These are phyloP conservation scores for Hirschioporus abietinus DNA, from an alignment of 768 basidiomycete species.

Conservation along the genomic window DNA sequence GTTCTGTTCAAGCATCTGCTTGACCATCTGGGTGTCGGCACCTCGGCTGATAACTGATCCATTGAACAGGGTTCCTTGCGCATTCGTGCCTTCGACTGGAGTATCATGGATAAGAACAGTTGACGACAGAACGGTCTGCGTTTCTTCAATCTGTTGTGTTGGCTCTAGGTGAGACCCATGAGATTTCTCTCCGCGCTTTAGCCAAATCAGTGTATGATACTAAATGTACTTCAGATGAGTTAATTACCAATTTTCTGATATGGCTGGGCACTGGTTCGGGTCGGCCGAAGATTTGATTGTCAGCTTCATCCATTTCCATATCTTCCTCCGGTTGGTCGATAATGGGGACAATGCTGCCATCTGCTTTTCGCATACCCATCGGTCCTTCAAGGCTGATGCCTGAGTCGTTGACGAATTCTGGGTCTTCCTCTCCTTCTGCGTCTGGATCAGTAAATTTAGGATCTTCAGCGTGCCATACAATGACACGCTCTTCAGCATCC, in stretches of 20 bases:
- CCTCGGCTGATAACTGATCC: slow-evolving; percentile 15
- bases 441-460: slow-evolving; percentile 38
- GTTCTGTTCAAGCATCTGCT: slow-evolving; percentile 21
- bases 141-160: background rate
- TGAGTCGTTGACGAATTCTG: slow-evolving; percentile 32
- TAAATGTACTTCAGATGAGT: background rate
- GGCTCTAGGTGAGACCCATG: background rate
- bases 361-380: slow-evolving; percentile 52
- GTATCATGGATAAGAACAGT: background rate
- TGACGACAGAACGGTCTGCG: background rate
- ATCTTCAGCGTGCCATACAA: slow-evolving; percentile 63
- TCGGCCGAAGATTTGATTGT: slow-evolving; percentile 46
- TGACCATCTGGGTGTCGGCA: slow-evolving; percentile 37
- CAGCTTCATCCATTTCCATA: slow-evolving; percentile 24
- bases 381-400: slow-evolving; percentile 30
- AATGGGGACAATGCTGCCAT: slow-evolving; percentile 46
- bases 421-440: slow-evolving; percentile 57
- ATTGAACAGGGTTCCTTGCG: slow-evolving; percentile 1
- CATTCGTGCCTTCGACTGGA: background rate
- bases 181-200: background rate
- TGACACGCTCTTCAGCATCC: slow-evolving; percentile 56
- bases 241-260: slow-evolving; percentile 51
- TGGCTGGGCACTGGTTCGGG: slow-evolving; percentile 46
- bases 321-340: slow-evolving; percentile 15
- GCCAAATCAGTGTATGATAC: background rate